Evolutionary conservation across 2,329 filamentous ascomycete genomes (phyloP), one percentile per base, ranked within the genome.

Genomic region (Microsporum audouinii): DNA sequence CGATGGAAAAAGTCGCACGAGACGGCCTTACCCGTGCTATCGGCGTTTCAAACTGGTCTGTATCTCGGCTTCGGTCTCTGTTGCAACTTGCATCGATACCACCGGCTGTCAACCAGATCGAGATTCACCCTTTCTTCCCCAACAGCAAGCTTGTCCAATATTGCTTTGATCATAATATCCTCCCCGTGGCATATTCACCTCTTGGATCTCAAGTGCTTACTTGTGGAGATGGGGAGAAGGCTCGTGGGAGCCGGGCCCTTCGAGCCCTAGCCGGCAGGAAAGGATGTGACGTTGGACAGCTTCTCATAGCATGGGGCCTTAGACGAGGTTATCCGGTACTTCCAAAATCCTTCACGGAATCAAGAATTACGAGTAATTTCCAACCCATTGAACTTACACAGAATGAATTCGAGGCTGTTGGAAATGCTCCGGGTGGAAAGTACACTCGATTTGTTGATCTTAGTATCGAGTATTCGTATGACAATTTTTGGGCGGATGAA

Each of bases 21-120:
- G 81, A 82, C 1, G 87, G 87, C 64, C 82, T 82, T 63, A 84
- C 83, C 57, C 81, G 79, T 65, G 84, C 85, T 61, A 90, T 94
- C 66, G 89, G 89, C 58, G 85, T 94, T 12, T 89, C 86, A 68
- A 94, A 92, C 76, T 92, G 88, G 74, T 76, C 76, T 59, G 78
- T 80, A n/a, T 67, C 70, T 10, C 76, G 80, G 41, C 71, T 83
- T 12, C 72, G 80, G 64, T 68, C 74, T 60, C 74, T 83, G 61
- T 66, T 78, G 45, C 69, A 70, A 63, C 71, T 70, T 66, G 73
- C 75, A 66, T 72, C 75, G 65, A 69, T 79, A 58, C 70, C 73
- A 59, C 76, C 76, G 12, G 71, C 72, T 23, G 69, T 75, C 64
- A 78, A 78, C 71, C 76, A 78, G 69, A 70, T 78, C 61, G 76